phyloP scores from a whole-genome alignment of 345 rosid genomes.

The Dipteronia sinensis region DNA sequence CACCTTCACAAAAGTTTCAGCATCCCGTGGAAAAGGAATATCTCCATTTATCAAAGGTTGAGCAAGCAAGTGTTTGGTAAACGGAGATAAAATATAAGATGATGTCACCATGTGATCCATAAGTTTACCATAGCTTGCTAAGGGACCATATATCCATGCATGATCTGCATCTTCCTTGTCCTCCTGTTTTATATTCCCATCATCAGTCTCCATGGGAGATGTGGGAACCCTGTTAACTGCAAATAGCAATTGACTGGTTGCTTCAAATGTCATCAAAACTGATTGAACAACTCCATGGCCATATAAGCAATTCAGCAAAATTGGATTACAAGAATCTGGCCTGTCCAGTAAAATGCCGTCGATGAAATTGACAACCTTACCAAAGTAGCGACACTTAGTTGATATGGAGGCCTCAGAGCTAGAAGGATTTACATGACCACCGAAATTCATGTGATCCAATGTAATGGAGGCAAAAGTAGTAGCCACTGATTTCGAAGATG shows the following conservation, averaged over 20 bases:
- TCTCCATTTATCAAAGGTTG: constrained; percentile 74
- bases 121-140: constrained; percentile 86
- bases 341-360: constrained; percentile 83
- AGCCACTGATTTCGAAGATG: constrained; percentile 82
- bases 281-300: constrained; percentile 80
- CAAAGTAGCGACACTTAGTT: constrained; percentile 92
- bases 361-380: constrained; percentile 88
- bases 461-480: constrained; percentile 78
- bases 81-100: constrained; percentile 81
- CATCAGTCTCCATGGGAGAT: constrained; percentile 95
- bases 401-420: constrained; percentile 63
- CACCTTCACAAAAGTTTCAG: constrained; percentile 88
- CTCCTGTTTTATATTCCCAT: constrained; percentile 59
- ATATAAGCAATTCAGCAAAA: constrained; percentile 75
- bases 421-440: constrained; percentile 55
- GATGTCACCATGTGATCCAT: constrained; percentile 97
- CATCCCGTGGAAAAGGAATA: constrained; percentile 73
- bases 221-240: constrained; percentile 65
- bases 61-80: constrained; percentile 77
- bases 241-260: constrained; percentile 84
- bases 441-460: constrained; percentile 76
- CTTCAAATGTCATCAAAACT: constrained; percentile 91
- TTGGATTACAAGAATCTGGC: constrained; percentile 89
- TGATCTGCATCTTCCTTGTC: constrained; percentile 66
- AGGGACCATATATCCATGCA: constrained; percentile 92